These are phyloP conservation scores for Pinus taeda DNA, from an alignment of 75 land plant species.

Conservation along the genomic window DNA sequence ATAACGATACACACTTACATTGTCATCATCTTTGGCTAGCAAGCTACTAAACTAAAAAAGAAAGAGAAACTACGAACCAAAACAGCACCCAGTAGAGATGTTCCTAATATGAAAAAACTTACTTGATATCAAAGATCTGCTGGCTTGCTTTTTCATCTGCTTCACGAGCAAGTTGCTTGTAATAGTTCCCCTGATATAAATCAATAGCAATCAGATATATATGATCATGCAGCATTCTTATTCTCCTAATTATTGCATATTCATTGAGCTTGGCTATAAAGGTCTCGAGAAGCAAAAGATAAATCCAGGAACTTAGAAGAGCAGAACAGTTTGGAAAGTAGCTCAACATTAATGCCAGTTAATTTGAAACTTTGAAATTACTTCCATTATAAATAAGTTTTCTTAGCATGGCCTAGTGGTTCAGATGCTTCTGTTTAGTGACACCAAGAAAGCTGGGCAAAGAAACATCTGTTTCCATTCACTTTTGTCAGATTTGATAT, in stretches of 20 bases:
- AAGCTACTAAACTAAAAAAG: neutral
- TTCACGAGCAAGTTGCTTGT: conserved; percentile 51
- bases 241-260: neutral
- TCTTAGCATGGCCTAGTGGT: neutral
- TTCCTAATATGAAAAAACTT: neutral
- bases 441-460: neutral
- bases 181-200: conserved; percentile 47
- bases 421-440: neutral
- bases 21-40: conserved; percentile 6
- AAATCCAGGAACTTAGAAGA: neutral
- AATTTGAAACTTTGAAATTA: neutral
- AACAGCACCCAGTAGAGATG: neutral
- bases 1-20: conserved; percentile 3
- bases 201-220: neutral
- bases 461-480: neutral
- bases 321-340: neutral
- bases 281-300: neutral
- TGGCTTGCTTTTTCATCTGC: conserved; percentile 78
- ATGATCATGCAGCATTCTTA: neutral
- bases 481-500: neutral
- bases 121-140: conserved; percentile 68
- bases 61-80: conserved; percentile 4
- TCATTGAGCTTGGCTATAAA: neutral
- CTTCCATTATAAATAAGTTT: neutral
- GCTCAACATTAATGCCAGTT: neutral